Evolutionary conservation across 345 rosid genomes (phyloP).

Genomic region (Eucalyptus guilfoylei): DNA sequence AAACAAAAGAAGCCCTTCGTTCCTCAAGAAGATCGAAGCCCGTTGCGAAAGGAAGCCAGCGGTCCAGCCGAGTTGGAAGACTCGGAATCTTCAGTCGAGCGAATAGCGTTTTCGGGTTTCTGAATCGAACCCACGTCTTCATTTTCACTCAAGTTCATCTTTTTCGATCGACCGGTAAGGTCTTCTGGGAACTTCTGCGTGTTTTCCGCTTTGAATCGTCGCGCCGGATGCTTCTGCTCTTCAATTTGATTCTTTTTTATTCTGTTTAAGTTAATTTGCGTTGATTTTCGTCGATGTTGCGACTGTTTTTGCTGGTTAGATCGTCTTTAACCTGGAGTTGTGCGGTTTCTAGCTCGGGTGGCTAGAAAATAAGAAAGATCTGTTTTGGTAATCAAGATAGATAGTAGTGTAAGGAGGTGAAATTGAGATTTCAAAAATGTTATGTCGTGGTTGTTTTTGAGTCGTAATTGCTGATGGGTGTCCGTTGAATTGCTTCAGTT

Average conservation of each 20-base stretch:
- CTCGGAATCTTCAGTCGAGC: not conserved
- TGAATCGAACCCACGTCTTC: not conserved
- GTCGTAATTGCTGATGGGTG: not conserved
- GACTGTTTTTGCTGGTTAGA: not conserved
- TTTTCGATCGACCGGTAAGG: not conserved
- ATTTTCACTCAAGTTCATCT: not conserved
- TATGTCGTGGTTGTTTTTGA: not conserved
- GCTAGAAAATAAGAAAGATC: not conserved
- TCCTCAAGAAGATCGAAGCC: not conserved
- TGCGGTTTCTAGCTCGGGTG: not conserved
- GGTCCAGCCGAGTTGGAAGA: not conserved
- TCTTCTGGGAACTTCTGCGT: too few relatives aligned
- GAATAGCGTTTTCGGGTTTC: not conserved
- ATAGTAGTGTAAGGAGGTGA: not conserved
- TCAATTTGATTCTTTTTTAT: not conserved
- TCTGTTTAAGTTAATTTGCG: not conserved
- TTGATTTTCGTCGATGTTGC: not conserved
- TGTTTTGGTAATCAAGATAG: not conserved
- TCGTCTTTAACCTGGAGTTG: not conserved
- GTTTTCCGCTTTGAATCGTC: not conserved
- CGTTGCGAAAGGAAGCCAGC: not conserved
- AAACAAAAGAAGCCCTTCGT: not conserved
- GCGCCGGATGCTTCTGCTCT: rapidly evolving
- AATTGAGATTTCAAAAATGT: not conserved
- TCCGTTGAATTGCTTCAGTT: not conserved